A percentile compares a stretch with the other conserved stretches of the same genome.
These are phyloP conservation scores for Mycosphaerelloides madeirae DNA, from an alignment of 2,329 filamentous ascomycete genomes.

Conservation along the genomic window DNA sequence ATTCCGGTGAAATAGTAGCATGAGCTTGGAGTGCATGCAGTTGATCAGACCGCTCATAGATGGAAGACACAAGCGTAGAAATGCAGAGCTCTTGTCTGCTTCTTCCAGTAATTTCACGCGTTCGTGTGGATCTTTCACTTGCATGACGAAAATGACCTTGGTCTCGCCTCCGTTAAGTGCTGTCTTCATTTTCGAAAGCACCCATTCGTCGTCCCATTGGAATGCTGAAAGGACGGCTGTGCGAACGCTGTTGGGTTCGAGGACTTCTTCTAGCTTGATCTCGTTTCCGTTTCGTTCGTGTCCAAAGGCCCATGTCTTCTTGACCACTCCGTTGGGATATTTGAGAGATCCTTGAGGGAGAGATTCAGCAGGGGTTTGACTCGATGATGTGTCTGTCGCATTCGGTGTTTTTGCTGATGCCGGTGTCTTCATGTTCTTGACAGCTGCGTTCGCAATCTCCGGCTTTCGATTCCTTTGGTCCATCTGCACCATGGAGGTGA, in stretches of 20 bases:
- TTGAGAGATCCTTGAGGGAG: constrained; percentile 25
- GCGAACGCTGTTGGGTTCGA: constrained; percentile 67
- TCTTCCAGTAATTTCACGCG: constrained; percentile 26
- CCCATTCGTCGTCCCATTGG: constrained; percentile 78
- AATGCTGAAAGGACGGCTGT: constrained; percentile 82
- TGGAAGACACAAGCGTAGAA: constrained; percentile 70
- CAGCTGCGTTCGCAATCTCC: constrained; percentile 18
- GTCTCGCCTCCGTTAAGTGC: constrained; percentile 53
- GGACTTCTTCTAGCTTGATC: constrained; percentile 81
- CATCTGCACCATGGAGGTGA: constrained; percentile 20
- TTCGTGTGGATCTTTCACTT: constrained; percentile 48
- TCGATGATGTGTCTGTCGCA: not conserved
- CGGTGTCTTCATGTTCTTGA: constrained; percentile 15
- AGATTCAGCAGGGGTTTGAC: not conserved
- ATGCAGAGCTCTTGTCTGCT: constrained; percentile 28
- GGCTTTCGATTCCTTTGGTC: constrained; percentile 17
- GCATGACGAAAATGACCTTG: constrained; percentile 55
- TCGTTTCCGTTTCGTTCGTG: constrained; percentile 61
- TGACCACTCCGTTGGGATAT: constrained; percentile 63
- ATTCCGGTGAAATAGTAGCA: constrained; percentile 72
- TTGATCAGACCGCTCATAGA: constrained; percentile 66
- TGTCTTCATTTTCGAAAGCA: constrained; percentile 57
- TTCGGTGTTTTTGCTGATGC: not conserved
- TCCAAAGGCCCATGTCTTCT: constrained; percentile 72
- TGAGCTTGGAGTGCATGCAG: constrained; percentile 91